Conservation (phyloP, 441 rosid species). For the Mallotus repandus region DNA sequence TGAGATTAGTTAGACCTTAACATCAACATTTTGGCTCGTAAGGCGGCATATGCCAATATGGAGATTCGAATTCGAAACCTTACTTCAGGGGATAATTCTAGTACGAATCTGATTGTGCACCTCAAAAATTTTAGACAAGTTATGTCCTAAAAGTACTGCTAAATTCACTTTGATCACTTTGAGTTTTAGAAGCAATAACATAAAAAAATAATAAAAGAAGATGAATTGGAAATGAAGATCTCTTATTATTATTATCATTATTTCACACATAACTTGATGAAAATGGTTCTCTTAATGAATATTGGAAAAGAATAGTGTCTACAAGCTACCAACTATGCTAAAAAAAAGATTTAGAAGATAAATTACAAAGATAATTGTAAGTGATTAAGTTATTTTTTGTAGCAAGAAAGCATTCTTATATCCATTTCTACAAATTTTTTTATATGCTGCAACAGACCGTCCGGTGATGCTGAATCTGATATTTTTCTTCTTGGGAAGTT, state of each 20-base stretch:
- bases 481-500: not conserved
- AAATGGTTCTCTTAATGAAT: not conserved
- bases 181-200: not conserved
- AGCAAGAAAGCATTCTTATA: not conserved
- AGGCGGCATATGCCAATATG: too few relatives aligned
- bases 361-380: not conserved
- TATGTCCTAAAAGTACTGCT: too few relatives aligned
- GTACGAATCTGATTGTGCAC: too few relatives aligned
- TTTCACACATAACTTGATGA: not conserved
- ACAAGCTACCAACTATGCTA: not conserved
- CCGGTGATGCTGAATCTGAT: not conserved
- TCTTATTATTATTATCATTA: too few relatives aligned
- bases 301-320: not conserved
- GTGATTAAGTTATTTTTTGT: slow-evolving; percentile 6
- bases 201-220: not conserved
- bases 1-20: not conserved
- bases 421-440: not conserved
- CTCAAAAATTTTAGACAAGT: too few relatives aligned
- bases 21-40: not conserved
- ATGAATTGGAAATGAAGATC: not conserved
- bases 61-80: too few relatives aligned
- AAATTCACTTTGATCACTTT: too few relatives aligned
- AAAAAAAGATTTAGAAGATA: not conserved
- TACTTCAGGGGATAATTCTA: too few relatives aligned
- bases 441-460: slow-evolving; percentile 4